A percentile compares a stretch with the other conserved stretches of the same genome.
phyloP scores from a whole-genome alignment of 371 early-diverging fungal species.

The Mitosporidium daphniae region DNA sequence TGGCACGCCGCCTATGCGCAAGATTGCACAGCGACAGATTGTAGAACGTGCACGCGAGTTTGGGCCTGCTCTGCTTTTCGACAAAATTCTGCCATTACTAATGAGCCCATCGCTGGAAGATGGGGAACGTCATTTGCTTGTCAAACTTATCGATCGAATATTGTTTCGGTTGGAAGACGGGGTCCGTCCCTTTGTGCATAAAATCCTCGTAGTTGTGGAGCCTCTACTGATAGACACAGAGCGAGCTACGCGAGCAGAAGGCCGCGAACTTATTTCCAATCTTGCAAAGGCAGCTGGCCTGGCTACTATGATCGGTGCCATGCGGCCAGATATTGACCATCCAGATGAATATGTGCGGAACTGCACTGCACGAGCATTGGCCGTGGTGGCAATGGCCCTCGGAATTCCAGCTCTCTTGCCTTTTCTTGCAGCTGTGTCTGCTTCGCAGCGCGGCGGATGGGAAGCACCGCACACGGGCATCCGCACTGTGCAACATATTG shows the following conservation, averaged over 20 bases:
- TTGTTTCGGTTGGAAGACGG: slow-evolving; percentile 68
- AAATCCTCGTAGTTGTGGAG: slow-evolving; percentile 80
- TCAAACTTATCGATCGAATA: slow-evolving; percentile 78
- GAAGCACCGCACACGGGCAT: slow-evolving; percentile 90
- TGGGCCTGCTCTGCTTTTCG: slow-evolving; percentile 71
- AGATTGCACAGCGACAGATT: slow-evolving; percentile 52
- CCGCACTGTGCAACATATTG: slow-evolving; percentile 76
- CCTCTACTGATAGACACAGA: slow-evolving; percentile 83
- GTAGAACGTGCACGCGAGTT: slow-evolving; percentile 74
- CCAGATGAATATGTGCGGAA: slow-evolving; percentile 84
- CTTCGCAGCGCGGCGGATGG: slow-evolving; percentile 72
- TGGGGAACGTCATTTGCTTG: slow-evolving; percentile 68
- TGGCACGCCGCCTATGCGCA: slow-evolving; percentile 69
- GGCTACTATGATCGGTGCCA: slow-evolving; percentile 79
- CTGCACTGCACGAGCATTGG: slow-evolving; percentile 78
- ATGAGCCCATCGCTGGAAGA: slow-evolving; percentile 83
- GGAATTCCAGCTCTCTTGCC: slow-evolving; percentile 71
- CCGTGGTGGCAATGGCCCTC: slow-evolving; percentile 74
- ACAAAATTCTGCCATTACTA: slow-evolving; percentile 62
- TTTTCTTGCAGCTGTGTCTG: slow-evolving; percentile 72
- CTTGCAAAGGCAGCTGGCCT: slow-evolving; percentile 81
- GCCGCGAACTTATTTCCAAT: slow-evolving; percentile 79
- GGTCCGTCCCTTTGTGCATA: slow-evolving; percentile 75
- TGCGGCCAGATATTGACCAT: slow-evolving; percentile 89
- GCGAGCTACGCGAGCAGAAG: slow-evolving; percentile 78